Evolutionary conservation across 306 rosid genomes (phyloP).

Genomic region (Phaseolus lunatus): DNA sequence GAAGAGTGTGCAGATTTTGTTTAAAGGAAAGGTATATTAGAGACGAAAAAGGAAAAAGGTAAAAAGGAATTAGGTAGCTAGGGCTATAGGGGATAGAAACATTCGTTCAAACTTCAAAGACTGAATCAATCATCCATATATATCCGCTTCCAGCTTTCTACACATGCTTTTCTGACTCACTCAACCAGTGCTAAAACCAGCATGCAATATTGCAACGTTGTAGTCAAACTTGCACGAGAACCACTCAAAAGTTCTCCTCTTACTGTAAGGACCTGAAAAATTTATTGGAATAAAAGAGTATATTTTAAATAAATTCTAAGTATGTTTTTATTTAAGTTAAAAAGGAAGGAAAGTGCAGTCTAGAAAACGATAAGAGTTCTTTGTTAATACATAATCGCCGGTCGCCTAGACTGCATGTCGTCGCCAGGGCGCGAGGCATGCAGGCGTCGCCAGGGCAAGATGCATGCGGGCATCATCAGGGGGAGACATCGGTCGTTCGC

Average conservation of each 20-base stretch:
- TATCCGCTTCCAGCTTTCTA: slow-evolving; percentile 3
- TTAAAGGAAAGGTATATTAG: neutral
- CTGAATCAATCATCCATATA: slow-evolving; percentile 5
- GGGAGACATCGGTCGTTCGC: too few species aligned
- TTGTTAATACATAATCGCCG: too few species aligned
- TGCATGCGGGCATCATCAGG: too few species aligned
- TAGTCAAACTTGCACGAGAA: slow-evolving; percentile 50
- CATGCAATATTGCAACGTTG: neutral
- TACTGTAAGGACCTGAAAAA: too few species aligned
- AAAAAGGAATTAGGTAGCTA: neutral
- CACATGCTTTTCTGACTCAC: slow-evolving; percentile 26
- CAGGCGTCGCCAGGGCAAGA: too few species aligned
- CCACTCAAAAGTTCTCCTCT: slow-evolving; percentile 1
- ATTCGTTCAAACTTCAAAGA: slow-evolving; percentile 18
- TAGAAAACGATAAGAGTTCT: too few species aligned
- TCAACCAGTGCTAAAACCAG: neutral
- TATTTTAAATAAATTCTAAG: too few species aligned
- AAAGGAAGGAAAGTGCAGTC: too few species aligned
- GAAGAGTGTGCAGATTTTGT: slow-evolving; percentile 1
- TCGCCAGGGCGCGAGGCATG: too few species aligned
- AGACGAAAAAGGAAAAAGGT: neutral
- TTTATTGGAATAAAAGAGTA: too few species aligned
- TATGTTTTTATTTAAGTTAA: too few species aligned
- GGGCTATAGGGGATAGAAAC: neutral
- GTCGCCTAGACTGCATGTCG: too few species aligned